Evolutionary conservation across 2,329 filamentous ascomycete genomes (phyloP).

Genomic region (Stemphylium lycopersici): DNA sequence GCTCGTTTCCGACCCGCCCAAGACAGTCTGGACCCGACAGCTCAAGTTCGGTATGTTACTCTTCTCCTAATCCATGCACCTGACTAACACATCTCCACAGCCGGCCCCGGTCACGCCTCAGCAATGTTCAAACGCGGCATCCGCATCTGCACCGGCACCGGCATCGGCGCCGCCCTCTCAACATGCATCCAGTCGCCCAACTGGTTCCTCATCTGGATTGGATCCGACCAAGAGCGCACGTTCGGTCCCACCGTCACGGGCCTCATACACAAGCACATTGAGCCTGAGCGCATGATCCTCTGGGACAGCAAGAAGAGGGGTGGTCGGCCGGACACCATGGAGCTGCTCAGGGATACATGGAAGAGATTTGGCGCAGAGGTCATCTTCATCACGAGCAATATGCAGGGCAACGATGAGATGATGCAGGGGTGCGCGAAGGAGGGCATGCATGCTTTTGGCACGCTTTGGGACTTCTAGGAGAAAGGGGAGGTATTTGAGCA

Average conservation of each 20-base stretch:
- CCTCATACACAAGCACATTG: conserved; percentile 42
- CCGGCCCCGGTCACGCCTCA: conserved; percentile 44
- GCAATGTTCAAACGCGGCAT: conserved; percentile 47
- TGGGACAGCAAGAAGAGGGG: conserved; percentile 47
- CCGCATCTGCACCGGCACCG: conserved; percentile 45
- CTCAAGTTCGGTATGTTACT: conserved; percentile 43
- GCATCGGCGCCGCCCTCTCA: conserved; percentile 44
- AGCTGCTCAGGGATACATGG: conserved; percentile 44
- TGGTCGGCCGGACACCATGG: conserved; percentile 42
- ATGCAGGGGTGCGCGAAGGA: conserved; percentile 43
- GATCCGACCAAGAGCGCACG: conserved; percentile 44
- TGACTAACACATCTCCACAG: conserved; percentile 26
- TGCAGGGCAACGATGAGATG: conserved; percentile 47
- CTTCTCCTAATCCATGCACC: too few species aligned
- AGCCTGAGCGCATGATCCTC: conserved; percentile 46
- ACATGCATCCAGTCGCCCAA: conserved; percentile 45
- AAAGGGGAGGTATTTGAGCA: too few species aligned
- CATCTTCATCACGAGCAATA: conserved; percentile 47
- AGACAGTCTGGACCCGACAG: conserved; percentile 43
- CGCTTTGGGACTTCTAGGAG: conserved; percentile 43
- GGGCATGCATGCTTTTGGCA: conserved; percentile 45
- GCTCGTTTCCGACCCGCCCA: conserved; percentile 42
- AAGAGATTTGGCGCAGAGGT: conserved; percentile 42
- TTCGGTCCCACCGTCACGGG: conserved; percentile 44
- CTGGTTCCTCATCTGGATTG: conserved; percentile 49